These are phyloP conservation scores for Phialocephala subalpina DNA, from an alignment of 2,329 filamentous ascomycete genomes.

Conservation along the genomic window DNA sequence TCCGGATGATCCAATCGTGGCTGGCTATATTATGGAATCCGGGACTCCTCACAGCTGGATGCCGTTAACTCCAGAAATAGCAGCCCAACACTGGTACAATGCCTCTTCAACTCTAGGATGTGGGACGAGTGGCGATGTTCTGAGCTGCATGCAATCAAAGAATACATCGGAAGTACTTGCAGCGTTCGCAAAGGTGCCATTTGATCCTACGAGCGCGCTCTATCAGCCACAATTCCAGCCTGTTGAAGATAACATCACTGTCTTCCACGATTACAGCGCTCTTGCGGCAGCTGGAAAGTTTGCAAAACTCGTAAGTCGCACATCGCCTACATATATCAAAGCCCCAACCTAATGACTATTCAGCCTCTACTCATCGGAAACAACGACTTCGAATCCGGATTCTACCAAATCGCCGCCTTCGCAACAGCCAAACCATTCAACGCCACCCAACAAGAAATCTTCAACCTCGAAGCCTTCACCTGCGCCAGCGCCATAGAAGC, in stretches of 20 bases:
- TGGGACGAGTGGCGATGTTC: slow-evolving; percentile 22
- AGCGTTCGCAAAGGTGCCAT: slow-evolving; percentile 24
- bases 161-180: slow-evolving; percentile 24
- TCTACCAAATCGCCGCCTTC: slow-evolving; percentile 31
- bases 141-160: slow-evolving; percentile 27
- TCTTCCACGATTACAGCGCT: slow-evolving; percentile 25
- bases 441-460: slow-evolving; percentile 12
- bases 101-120: slow-evolving; percentile 30
- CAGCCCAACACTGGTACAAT: slow-evolving; percentile 29
- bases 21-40: slow-evolving; percentile 37
- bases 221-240: slow-evolving; percentile 28
- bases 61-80: slow-evolving; percentile 19
- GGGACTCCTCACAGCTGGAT: slow-evolving; percentile 31
- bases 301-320: slow-evolving; percentile 26
- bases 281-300: slow-evolving; percentile 25
- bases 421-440: slow-evolving; percentile 7
- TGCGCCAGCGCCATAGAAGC: slow-evolving; percentile 38
- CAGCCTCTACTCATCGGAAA: slow-evolving; percentile 36
- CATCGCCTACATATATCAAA: background rate
- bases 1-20: slow-evolving; percentile 34
- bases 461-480: slow-evolving; percentile 41
- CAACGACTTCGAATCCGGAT: slow-evolving; percentile 38
- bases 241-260: slow-evolving; percentile 25
- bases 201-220: slow-evolving; percentile 19
- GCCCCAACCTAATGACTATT: background rate